Evolutionary conservation across 1,284 basidiomycete species (phyloP), one percentile per base, ranked within the genome.

Genomic region (Baeospora myosura): DNA sequence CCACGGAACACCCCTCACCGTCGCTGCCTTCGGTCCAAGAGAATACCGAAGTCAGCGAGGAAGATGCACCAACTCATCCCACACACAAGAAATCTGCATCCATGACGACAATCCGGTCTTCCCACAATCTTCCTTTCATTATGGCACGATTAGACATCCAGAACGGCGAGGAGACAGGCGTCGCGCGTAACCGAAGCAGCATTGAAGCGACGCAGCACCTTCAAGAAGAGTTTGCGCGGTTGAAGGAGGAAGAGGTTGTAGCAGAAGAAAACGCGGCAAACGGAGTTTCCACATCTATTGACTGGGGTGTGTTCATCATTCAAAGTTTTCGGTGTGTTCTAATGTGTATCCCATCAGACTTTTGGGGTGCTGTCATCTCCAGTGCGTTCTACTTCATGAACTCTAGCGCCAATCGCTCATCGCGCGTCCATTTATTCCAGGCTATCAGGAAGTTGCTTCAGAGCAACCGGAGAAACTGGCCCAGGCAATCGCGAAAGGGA

Each of bases 341-440:
- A 32, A 44, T 41, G 10, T 47, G 39, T 46, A 30, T 22, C 47
- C 28, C 38, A 36, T 25, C 66, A 96, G 85, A 86, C 51, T 98
- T 98, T 65, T 98, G 96, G 95, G 95, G 96, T 1, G 75, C 76
- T 12, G 93, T 98, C 5, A 89, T 98, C 58, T 88, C 84, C 49
- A 87, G 86, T 85, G 55, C 33, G 53, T 20, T 6, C 14, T 2
- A 31, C 31, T 41, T 34, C 28, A 21, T 24, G n/a, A 7, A 22
- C 21, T 21, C 5, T 11, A 22, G 12, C 17, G 7, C 5, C 8
- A 28, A 38, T 21, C 34, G 26, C 45, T 40, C 16, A 24, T 25
- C 18, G 32, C 31, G 21, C 37, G 41, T 33, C 29, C 41, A 16
- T 18, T 24, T 21, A 14, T 11, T 20, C 18, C 49, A 81, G 89